A percentile compares a stretch with the other conserved stretches of the same genome.
Conservation (phyloP, 1,284 basidiomycete genomes). For the Xerocomus amazonicus region DNA sequence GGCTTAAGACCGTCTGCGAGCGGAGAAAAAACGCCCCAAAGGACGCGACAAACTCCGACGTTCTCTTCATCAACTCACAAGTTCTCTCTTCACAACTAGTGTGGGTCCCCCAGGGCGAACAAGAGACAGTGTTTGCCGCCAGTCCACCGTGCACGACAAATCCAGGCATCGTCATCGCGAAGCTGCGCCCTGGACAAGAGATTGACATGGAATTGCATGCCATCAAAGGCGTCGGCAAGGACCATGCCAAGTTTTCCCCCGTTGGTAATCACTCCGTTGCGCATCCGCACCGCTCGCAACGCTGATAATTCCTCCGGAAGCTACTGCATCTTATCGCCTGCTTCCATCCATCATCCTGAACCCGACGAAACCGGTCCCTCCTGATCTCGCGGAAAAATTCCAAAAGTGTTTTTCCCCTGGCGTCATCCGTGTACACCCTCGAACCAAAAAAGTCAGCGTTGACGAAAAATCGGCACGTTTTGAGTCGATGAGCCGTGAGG, state of each 20-base stretch:
- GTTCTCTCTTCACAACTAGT: slow-evolving; percentile 78
- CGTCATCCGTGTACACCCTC: slow-evolving; percentile 73
- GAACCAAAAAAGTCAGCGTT: slow-evolving; percentile 55
- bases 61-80: slow-evolving; percentile 68
- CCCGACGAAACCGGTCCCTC: slow-evolving; percentile 57
- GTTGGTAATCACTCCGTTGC: slow-evolving; percentile 62
- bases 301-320: slow-evolving; percentile 37
- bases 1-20: slow-evolving; percentile 70
- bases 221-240: slow-evolving; percentile 91
- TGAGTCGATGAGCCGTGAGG: slow-evolving; percentile 92
- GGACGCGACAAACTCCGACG: slow-evolving; percentile 58
- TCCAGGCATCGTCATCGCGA: slow-evolving; percentile 88
- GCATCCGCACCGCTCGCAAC: not conserved
- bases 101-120: slow-evolving; percentile 89
- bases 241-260: slow-evolving; percentile 98
- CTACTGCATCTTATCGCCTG: slow-evolving; percentile 92
- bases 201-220: slow-evolving; percentile 89
- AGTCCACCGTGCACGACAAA: slow-evolving; percentile 71
- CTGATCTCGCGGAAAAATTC: slow-evolving; percentile 72
- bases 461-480: slow-evolving; percentile 68
- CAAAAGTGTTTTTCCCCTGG: slow-evolving; percentile 86
- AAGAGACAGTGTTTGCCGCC: slow-evolving; percentile 51
- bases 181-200: slow-evolving; percentile 86
- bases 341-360: slow-evolving; percentile 85
- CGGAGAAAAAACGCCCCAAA: slow-evolving; percentile 52